These are phyloP conservation scores for Umbelopsis sp. DNA, from an alignment of 192 early-diverging fungal species.

Conservation along the genomic window DNA sequence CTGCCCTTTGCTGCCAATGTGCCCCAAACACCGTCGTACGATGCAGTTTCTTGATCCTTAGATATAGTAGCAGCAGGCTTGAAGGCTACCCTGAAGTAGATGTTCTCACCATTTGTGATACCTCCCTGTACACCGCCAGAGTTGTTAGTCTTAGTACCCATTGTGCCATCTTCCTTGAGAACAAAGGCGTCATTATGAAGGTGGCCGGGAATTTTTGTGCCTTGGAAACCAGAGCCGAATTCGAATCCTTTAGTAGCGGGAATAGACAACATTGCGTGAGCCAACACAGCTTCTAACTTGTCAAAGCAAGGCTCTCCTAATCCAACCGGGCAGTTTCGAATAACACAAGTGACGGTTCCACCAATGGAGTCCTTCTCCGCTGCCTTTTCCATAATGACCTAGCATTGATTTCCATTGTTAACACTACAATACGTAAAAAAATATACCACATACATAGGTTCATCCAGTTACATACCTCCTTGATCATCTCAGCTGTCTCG, in stretches of 20 bases:
- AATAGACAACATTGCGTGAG: conserved; percentile 98
- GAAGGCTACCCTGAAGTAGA: conserved; percentile 98
- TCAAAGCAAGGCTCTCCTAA: conserved; percentile 99
- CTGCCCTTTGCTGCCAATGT: conserved; percentile 88
- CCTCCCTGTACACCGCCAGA: conserved; percentile 98
- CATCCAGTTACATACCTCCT: conserved; percentile 54
- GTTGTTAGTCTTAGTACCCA: conserved; percentile 92
- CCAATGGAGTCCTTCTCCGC: conserved; percentile 91
- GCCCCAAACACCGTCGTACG: conserved; percentile 81
- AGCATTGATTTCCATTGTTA: not conserved
- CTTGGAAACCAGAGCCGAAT: conserved; percentile 90
- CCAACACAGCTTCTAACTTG: conserved; percentile 94
- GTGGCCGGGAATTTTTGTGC: conserved; percentile 84
- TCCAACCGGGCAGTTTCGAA: conserved; percentile 88
- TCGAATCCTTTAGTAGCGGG: conserved; percentile 99
- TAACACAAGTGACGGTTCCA: conserved; percentile 94
- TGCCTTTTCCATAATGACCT: conserved; percentile 79
- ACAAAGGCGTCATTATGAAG: conserved; percentile 95
- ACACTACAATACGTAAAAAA: no score
- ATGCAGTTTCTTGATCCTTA: conserved; percentile 85
- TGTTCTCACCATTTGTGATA: conserved; percentile 93
- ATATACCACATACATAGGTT: no score
- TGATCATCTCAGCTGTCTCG: conserved; percentile 74
- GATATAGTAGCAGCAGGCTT: conserved; percentile 97
- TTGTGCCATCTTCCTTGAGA: conserved; percentile 51